phyloP scores from a whole-genome alignment of 2,329 filamentous ascomycete species.

The Apiospora sp. region DNA sequence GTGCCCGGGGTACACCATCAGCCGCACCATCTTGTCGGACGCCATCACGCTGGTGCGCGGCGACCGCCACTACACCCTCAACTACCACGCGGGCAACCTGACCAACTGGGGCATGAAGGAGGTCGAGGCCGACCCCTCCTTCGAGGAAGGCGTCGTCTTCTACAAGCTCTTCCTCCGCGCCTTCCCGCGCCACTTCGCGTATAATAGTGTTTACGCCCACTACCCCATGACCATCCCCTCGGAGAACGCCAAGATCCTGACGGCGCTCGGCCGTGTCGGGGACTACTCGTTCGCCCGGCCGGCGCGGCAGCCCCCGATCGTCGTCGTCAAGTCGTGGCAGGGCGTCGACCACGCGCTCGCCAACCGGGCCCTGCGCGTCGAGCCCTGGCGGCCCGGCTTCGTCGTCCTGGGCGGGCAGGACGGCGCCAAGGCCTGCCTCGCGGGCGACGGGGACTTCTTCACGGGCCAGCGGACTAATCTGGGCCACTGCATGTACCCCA shows the following conservation, averaged over 20 bases:
- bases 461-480: neutral
- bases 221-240: conserved; percentile 27
- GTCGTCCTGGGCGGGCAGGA: neutral
- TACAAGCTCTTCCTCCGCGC: conserved; percentile 71
- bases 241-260: conserved; percentile 27
- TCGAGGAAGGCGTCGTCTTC: conserved; percentile 71
- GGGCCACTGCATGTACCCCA: conserved; percentile 11
- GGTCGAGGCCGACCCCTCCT: conserved; percentile 60
- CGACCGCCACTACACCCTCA: conserved; percentile 70
- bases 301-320: neutral
- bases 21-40: conserved; percentile 67
- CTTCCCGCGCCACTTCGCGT: conserved; percentile 69
- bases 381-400: conserved; percentile 22
- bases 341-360: conserved; percentile 22
- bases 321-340: conserved; percentile 7
- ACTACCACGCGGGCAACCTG: conserved; percentile 66
- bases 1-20: conserved; percentile 54
- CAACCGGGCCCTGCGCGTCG: neutral
- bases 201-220: conserved; percentile 39
- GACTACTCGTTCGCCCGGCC: conserved; percentile 22
- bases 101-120: conserved; percentile 73
- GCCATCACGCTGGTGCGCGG: conserved; percentile 69
- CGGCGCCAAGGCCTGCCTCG: conserved; percentile 22
- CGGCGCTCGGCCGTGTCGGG: conserved; percentile 20
- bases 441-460: neutral